Evolutionary conservation across 2,329 filamentous ascomycete species (phyloP).

Genomic region (Arthroderma uncinatum): DNA sequence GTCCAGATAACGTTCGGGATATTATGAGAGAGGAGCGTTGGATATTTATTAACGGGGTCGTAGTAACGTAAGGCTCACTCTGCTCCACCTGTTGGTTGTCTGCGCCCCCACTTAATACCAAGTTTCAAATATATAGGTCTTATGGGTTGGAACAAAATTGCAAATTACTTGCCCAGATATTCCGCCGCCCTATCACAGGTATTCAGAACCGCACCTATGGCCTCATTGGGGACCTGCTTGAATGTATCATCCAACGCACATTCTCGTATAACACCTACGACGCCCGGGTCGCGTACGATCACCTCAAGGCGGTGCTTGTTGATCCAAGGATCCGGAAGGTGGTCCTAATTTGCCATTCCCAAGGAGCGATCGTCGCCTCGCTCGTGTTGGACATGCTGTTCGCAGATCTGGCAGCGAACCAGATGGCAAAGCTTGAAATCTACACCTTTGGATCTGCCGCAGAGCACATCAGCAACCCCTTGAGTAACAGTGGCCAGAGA

Average conservation of each 20-base stretch:
- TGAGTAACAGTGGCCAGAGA: slow-evolving; percentile 19
- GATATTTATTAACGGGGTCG: slow-evolving; percentile 16
- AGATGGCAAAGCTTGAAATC: slow-evolving; percentile 59
- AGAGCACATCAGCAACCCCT: slow-evolving; percentile 72
- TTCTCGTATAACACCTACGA: slow-evolving; percentile 61
- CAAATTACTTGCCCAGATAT: slow-evolving; percentile 59
- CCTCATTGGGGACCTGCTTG: slow-evolving; percentile 63
- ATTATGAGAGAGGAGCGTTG: slow-evolving; percentile 10
- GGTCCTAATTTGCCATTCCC: slow-evolving; percentile 63
- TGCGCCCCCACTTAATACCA: background rate
- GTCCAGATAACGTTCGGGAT: background rate
- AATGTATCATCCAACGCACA: slow-evolving; percentile 67
- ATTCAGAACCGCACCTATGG: slow-evolving; percentile 67
- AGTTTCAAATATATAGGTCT: slow-evolving; percentile 24
- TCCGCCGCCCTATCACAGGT: slow-evolving; percentile 58
- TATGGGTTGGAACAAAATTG: slow-evolving; percentile 62
- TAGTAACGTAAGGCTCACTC: slow-evolving; percentile 13
- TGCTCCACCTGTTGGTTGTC: background rate
- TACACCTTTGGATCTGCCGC: slow-evolving; percentile 67
- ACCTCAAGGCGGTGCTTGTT: slow-evolving; percentile 53
- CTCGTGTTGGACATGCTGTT: slow-evolving; percentile 67
- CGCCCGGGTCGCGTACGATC: slow-evolving; percentile 47
- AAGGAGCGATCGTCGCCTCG: slow-evolving; percentile 64
- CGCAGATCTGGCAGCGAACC: slow-evolving; percentile 55
- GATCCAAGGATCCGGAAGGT: slow-evolving; percentile 55